These are phyloP conservation scores for Neurospora africana DNA, from an alignment of 495 filamentous ascomycete species.

Conservation along the genomic window DNA sequence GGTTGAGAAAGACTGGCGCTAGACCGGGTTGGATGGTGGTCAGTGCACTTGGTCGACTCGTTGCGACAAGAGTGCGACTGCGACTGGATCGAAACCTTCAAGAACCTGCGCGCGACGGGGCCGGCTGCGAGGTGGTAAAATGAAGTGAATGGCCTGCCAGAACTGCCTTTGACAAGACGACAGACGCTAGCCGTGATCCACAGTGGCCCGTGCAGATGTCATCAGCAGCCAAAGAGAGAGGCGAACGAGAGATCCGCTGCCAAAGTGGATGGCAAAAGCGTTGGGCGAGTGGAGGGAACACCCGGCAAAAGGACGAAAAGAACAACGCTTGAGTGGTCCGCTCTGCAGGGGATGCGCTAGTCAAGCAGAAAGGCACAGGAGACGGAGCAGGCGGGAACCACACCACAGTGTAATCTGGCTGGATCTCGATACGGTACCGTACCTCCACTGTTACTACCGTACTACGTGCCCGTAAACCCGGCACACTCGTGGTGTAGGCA, in stretches of 20 bases:
- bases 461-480: neutral
- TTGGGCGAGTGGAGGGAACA: neutral
- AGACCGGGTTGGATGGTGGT: conserved; percentile 9
- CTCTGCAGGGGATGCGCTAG: neutral
- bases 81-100: neutral
- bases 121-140: neutral
- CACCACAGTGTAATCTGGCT: neutral
- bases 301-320: neutral
- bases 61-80: conserved; percentile 9
- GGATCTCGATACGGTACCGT: neutral
- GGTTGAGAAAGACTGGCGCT: conserved; percentile 4
- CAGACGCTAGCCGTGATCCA: neutral
- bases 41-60: conserved; percentile 1
- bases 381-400: neutral
- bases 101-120: neutral
- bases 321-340: neutral
- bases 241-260: neutral
- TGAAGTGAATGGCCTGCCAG: neutral
- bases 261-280: neutral
- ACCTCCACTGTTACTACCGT: neutral
- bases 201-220: neutral
- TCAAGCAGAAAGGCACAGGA: neutral
- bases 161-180: neutral
- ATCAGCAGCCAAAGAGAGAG: neutral
- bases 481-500: neutral